phyloP scores from a whole-genome alignment of 208 protist genomes.

The Leishmania braziliensis region DNA sequence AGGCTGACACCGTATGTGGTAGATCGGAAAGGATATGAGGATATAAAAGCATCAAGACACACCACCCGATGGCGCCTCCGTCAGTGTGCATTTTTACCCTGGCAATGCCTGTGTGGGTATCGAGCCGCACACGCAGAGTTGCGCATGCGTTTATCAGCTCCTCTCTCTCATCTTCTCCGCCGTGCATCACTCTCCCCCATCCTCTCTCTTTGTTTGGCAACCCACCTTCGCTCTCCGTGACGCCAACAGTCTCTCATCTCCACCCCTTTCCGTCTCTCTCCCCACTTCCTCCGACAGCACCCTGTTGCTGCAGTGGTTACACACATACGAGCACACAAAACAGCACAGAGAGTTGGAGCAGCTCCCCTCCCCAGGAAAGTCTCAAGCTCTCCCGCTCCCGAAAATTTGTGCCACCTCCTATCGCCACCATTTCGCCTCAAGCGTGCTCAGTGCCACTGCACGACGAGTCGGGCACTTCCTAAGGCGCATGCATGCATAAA shows the following conservation, averaged over 20 bases:
- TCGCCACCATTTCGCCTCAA: background rate
- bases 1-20: background rate
- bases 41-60: background rate
- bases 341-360: background rate
- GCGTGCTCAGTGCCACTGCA: background rate
- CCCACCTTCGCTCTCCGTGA: background rate
- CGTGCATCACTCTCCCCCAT: background rate
- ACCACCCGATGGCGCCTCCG: background rate
- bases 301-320: background rate
- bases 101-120: background rate
- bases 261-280: background rate
- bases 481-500: background rate
- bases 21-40: background rate
- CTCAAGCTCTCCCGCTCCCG: background rate
- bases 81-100: background rate
- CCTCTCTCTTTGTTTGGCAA: background rate
- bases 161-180: background rate
- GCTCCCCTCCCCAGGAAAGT: background rate
- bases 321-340: background rate
- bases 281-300: background rate
- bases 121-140: background rate
- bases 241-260: background rate
- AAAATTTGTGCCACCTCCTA: background rate
- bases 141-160: background rate
- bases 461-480: background rate